phyloP scores from a whole-genome alignment of 1,284 basidiomycete genomes.

The Anthracocystis setariae region DNA sequence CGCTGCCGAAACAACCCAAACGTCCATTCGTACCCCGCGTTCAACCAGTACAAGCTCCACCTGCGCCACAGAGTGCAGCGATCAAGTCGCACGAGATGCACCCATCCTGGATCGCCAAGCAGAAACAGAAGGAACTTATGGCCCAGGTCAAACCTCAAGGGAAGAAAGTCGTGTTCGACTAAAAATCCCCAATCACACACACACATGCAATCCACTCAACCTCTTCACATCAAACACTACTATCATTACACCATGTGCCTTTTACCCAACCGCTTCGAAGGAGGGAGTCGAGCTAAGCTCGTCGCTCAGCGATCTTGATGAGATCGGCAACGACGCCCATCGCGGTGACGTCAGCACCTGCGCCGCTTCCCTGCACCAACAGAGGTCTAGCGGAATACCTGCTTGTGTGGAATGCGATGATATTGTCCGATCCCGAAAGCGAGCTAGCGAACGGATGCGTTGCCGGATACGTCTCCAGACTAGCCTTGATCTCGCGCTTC shows the following conservation, averaged over 20 bases:
- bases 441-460: conserved; percentile 94
- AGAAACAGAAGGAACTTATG: conserved; percentile 59
- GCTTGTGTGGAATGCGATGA: conserved; percentile 94
- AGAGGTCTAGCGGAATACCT: conserved; percentile 76
- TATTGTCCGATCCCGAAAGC: conserved; percentile 95
- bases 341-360: conserved; percentile 95
- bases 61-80: neutral
- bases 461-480: conserved; percentile 81
- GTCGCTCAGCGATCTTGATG: conserved; percentile 68
- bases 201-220: neutral
- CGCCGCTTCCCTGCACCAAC: conserved; percentile 93
- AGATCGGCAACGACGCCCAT: conserved; percentile 92
- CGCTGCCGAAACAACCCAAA: conserved; percentile 30
- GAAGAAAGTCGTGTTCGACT: conserved; percentile 61
- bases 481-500: conserved; percentile 81
- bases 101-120: conserved; percentile 61
- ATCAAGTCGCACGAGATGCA: conserved; percentile 50
- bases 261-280: too few relatives aligned
- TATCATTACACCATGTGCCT: too few relatives aligned
- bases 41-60: neutral
- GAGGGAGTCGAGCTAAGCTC: conserved; percentile 9
- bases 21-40: conserved; percentile 3
- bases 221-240: neutral
- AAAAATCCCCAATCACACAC: conserved; percentile 1
- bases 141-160: conserved; percentile 49